Base-by-base conservation (phyloP, 306 rosid genomes). In the Carpinus fangiana region DNA sequence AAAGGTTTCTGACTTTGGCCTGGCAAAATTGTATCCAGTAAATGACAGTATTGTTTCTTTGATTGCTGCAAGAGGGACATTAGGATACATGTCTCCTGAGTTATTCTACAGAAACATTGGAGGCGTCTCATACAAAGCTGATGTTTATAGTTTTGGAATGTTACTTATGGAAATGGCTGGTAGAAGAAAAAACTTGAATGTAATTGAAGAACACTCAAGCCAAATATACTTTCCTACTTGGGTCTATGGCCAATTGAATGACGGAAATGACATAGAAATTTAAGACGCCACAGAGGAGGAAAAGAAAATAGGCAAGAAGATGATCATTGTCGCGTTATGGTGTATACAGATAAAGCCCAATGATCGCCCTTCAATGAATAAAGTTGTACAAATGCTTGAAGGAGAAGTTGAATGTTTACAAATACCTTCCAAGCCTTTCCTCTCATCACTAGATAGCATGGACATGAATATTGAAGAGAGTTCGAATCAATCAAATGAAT, bases 261-360 rank as follows among this genome's bases (percentile, higher is more conserved):
- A 73, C 7, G 53, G 65, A 18, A 38, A 54, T 10, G 69, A 55
- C 34, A 16, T 43, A 20, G 78, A 81, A 9, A 28, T 72, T 3
- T 54, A 18, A 31, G 59, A 43, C 52, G 69, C 9, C 3, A 11
- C 6, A 0, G 74, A 61, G 50, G 0, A 53, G 0, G 81, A 81
- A 13, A 54, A 13, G 5, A 31, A 72, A 18, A n/a, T 34, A 60
- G 73, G 41, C 43, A 72, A 72, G 54, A 76, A 70, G 52, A 72
- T 82, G 81, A 5, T 71, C 43, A 28, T 46, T n/a, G 70, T 76
- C 17, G 78, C 81, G 8, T 56, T 82, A 45, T 82, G 85, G 14
- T 82, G 85, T 60, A 82, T 82, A 60, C 74, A 82, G 9, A 17
- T 76, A 62, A 54, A 41, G 60, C 75, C 81, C 4, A 31, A 0